A percentile compares a stretch with the other conserved stretches of the same genome.
Conservation (phyloP, 1,284 basidiomycete species). For the Uromyces viciae-fabae region DNA sequence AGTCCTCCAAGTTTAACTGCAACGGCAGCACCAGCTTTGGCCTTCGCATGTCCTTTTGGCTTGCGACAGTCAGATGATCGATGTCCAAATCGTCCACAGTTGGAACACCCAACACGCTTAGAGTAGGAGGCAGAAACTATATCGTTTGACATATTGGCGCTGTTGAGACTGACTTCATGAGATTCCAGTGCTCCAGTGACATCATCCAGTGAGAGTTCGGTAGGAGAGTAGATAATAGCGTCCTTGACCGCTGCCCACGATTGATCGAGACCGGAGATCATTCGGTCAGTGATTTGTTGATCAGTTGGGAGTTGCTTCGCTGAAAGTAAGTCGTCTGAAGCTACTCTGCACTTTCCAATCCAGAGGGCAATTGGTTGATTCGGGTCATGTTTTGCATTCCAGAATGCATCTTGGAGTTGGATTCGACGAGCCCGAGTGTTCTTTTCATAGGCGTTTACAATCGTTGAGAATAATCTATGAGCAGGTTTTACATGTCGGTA, state of each 20-base stretch:
- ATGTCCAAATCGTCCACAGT: not conserved
- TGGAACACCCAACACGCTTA: not conserved
- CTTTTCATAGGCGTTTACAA: not conserved
- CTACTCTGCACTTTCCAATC: not conserved
- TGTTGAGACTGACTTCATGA: not conserved
- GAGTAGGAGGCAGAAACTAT: not conserved
- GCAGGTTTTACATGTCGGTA: not conserved
- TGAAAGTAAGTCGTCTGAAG: not conserved
- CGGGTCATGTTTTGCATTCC: not conserved
- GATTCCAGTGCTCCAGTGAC: not conserved
- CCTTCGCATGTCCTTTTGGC: not conserved
- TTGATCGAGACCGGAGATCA: not conserved
- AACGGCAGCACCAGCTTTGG: not conserved
- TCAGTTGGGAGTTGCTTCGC: not conserved
- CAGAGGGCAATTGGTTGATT: not conserved
- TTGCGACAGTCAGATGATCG: not conserved
- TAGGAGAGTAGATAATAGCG: not conserved
- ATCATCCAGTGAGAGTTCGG: not conserved
- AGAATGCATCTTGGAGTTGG: not conserved
- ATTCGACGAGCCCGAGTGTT: not conserved
- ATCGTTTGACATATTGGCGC: not conserved
- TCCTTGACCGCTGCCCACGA: not conserved
- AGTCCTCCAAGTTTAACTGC: not conserved
- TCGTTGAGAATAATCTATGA: not conserved
- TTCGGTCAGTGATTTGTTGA: not conserved